phyloP scores from a whole-genome alignment of 257 asterid genomes.

The Coffea eugenioides region DNA sequence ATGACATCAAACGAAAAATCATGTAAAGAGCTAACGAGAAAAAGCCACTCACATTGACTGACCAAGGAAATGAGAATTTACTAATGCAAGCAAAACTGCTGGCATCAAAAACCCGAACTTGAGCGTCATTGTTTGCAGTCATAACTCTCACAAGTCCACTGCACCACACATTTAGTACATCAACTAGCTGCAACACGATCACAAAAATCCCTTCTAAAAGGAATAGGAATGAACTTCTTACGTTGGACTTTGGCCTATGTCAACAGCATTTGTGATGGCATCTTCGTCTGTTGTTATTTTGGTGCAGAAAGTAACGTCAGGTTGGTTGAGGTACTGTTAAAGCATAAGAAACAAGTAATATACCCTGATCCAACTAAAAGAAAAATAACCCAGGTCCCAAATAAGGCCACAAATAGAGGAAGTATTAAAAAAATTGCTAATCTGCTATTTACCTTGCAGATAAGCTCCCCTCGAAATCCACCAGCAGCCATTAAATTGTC shows the following conservation, averaged over 20 bases:
- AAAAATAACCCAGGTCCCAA: too few relatives aligned
- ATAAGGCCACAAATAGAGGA: neutral
- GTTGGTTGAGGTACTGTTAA: slow-evolving; percentile 61
- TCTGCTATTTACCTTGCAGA: slow-evolving; percentile 63
- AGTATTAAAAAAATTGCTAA: neutral
- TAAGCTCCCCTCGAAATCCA: slow-evolving; percentile 85
- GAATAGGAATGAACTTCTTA: slow-evolving; percentile 20
- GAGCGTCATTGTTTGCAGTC: slow-evolving; percentile 82
- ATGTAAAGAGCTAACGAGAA: neutral
- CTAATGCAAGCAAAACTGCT: slow-evolving; percentile 45
- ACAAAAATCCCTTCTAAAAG: neutral
- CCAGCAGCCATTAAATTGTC: slow-evolving; percentile 80
- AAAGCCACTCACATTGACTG: slow-evolving; percentile 69
- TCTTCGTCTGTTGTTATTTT: slow-evolving; percentile 63
- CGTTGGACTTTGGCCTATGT: slow-evolving; percentile 45
- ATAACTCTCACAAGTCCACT: slow-evolving; percentile 69
- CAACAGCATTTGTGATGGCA: slow-evolving; percentile 81
- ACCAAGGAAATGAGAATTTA: slow-evolving; percentile 77
- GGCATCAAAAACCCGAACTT: slow-evolving; percentile 67
- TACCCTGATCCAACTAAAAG: neutral
- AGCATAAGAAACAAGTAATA: neutral
- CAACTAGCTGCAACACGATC: neutral
- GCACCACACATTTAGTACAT: neutral
- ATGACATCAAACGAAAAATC: neutral
- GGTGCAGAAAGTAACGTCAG: slow-evolving; percentile 70